These are phyloP conservation scores for Aureobasidium leucospermi DNA, from an alignment of 2,329 filamentous ascomycete species.

Conservation along the genomic window DNA sequence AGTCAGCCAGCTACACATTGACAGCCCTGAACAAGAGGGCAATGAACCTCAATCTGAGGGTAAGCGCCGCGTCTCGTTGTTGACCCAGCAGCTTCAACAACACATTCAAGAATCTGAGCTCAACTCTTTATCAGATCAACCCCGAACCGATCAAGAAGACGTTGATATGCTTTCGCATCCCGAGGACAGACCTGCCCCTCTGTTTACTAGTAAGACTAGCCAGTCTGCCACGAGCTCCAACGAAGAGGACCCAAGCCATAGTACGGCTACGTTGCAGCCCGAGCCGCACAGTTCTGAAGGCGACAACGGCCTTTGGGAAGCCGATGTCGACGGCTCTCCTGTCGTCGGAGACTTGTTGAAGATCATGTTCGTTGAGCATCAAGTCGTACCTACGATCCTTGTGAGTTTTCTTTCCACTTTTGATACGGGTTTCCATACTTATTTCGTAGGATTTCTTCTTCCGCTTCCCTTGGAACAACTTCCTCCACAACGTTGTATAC, in stretches of 20 bases:
- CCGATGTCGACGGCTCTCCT: constrained; percentile 55
- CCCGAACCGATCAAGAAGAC: constrained; percentile 20
- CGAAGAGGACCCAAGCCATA: constrained; percentile 15
- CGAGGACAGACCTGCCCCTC: constrained; percentile 61
- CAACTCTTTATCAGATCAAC: constrained; percentile 25
- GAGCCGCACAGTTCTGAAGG: constrained; percentile 10
- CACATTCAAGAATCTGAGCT: constrained; percentile 20
- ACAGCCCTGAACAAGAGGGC: constrained; percentile 2
- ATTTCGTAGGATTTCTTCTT: constrained; percentile 85
- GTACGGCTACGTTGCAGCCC: constrained; percentile 17
- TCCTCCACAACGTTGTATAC: constrained; percentile 97
- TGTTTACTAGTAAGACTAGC: constrained; percentile 45
- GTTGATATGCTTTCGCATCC: constrained; percentile 46
- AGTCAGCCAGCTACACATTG: constrained; percentile 4
- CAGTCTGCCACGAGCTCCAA: constrained; percentile 12
- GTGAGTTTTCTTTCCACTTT: constrained; percentile 47
- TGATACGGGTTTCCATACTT: not conserved
- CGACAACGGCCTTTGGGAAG: constrained; percentile 40
- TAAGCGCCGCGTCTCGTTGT: constrained; percentile 30
- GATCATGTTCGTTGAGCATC: constrained; percentile 90
- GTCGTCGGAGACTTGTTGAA: constrained; percentile 94
- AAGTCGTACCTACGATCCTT: constrained; percentile 89
- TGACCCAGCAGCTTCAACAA: constrained; percentile 34
- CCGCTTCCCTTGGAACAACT: constrained; percentile 98
- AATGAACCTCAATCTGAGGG: constrained; percentile 18